Evolutionary conservation across 345 rosid species (phyloP).

Genomic region (Bretschneidera sinensis): DNA sequence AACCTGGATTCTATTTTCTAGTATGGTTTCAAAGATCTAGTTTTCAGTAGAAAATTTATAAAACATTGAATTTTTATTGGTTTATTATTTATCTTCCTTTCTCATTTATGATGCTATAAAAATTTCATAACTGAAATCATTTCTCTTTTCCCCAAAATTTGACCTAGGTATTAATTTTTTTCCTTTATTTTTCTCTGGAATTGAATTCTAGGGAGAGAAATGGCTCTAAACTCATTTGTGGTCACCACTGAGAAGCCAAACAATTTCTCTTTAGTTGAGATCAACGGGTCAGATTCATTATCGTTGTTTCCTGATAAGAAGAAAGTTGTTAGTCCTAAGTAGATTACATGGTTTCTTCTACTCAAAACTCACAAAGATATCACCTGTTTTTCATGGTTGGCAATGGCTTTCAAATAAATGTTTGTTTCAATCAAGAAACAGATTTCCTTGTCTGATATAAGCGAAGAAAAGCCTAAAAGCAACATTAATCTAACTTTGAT

Average conservation of each 20-base stretch:
- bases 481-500: too few species aligned
- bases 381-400: constrained; percentile 55
- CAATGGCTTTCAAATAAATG: constrained; percentile 28
- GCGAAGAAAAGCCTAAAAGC: constrained; percentile 57
- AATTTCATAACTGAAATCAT: constrained; percentile 15
- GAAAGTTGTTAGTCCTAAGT: constrained; percentile 66
- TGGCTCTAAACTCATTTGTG: constrained; percentile 78
- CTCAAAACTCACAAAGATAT: constrained; percentile 63
- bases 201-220: constrained; percentile 19
- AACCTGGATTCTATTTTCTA: constrained; percentile 24
- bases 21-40: constrained; percentile 11
- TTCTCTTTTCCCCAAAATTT: constrained; percentile 8
- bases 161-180: constrained; percentile 24
- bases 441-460: constrained; percentile 32
- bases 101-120: constrained; percentile 18
- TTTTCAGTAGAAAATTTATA: too few species aligned
- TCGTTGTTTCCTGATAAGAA: constrained; percentile 59
- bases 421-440: constrained; percentile 57
- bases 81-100: neutral
- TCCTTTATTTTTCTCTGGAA: neutral
- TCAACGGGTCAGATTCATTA: constrained; percentile 49
- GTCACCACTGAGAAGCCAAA: constrained; percentile 81
- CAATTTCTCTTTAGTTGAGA: constrained; percentile 50
- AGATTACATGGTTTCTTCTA: constrained; percentile 70
- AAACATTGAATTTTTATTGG: neutral